Evolutionary conservation across 495 filamentous ascomycete genomes (phyloP).

Genomic region (Chaetomium fimeti): DNA sequence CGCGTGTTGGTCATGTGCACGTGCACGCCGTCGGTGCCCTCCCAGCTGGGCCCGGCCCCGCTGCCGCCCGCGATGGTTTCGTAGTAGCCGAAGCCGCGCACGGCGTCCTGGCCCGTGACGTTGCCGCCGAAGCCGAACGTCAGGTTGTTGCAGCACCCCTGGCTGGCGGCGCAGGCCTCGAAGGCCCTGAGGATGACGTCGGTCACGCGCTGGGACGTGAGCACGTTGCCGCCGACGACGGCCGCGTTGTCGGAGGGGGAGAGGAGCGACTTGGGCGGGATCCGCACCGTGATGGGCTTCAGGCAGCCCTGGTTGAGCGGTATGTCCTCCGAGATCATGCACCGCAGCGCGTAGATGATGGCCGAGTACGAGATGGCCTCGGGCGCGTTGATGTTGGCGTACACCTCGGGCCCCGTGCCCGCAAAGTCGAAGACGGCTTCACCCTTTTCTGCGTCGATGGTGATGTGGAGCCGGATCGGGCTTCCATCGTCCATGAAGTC

Average conservation of each 20-base stretch:
- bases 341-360: conserved; percentile 94
- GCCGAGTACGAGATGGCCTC: conserved; percentile 91
- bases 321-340: conserved; percentile 89
- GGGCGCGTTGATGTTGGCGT: conserved; percentile 93
- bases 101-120: conserved; percentile 57
- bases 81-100: conserved; percentile 92
- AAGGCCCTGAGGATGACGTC: conserved; percentile 94
- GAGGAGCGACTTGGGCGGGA: conserved; percentile 78
- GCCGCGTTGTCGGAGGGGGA: conserved; percentile 84
- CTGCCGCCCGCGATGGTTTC: conserved; percentile 94
- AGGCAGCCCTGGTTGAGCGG: conserved; percentile 97
- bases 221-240: conserved; percentile 93
- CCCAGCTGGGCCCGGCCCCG: conserved; percentile 84
- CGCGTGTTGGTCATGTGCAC: conserved; percentile 99
- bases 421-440: conserved; percentile 89
- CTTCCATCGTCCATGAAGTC: conserved; percentile 96
- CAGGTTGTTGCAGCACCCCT: conserved; percentile 92
- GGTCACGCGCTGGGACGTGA: conserved; percentile 86
- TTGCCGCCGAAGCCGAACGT: conserved; percentile 83
- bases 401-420: conserved; percentile 90
- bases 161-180: conserved; percentile 81
- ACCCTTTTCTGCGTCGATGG: conserved; percentile 77
- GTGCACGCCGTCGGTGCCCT: conserved; percentile 87
- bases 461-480: conserved; percentile 79
- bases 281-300: conserved; percentile 78